phyloP scores from a whole-genome alignment of 1,139 yeast species.

The Kodamaea alishanica region DNA sequence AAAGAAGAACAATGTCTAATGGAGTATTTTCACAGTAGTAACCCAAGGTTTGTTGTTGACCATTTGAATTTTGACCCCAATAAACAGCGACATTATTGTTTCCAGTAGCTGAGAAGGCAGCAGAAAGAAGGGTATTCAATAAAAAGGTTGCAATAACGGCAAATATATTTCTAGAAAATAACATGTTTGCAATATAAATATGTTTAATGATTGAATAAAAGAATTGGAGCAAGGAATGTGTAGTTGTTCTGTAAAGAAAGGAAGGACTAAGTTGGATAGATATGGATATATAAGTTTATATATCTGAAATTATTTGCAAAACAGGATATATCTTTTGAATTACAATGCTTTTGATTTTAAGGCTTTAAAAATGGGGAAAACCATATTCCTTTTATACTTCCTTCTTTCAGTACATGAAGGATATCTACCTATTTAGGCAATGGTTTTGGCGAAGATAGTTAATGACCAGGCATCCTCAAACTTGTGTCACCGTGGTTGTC shows the following conservation, averaged over 20 bases:
- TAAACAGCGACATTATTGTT: slow-evolving; percentile 57
- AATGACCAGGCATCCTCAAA: no score
- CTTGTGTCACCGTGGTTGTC: no score
- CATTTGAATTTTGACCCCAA: slow-evolving; percentile 90
- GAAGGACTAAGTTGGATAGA: slow-evolving; percentile 8
- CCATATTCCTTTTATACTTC: slow-evolving; percentile 1
- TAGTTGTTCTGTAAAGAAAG: slow-evolving; percentile 1
- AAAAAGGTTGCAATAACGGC: slow-evolving; percentile 8
- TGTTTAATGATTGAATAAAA: not conserved
- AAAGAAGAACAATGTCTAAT: slow-evolving; percentile 68
- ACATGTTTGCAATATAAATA: not conserved
- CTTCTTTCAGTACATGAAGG: not conserved
- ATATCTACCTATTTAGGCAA: slow-evolving; percentile 1
- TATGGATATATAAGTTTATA: not conserved
- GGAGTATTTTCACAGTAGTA: slow-evolving; percentile 65
- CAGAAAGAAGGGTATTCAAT: slow-evolving; percentile 7
- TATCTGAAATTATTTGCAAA: not conserved
- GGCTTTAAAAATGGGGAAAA: not conserved
- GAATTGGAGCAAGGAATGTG: not conserved
- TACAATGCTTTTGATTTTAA: not conserved
- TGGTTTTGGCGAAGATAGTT: not conserved
- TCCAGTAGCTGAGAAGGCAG: slow-evolving; percentile 11
- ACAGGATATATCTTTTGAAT: not conserved
- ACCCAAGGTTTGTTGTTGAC: slow-evolving; percentile 62
- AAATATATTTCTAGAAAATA: slow-evolving; percentile 8